These are phyloP conservation scores for Syzygium aromaticum DNA, from an alignment of 345 rosid genomes.

Conservation along the genomic window DNA sequence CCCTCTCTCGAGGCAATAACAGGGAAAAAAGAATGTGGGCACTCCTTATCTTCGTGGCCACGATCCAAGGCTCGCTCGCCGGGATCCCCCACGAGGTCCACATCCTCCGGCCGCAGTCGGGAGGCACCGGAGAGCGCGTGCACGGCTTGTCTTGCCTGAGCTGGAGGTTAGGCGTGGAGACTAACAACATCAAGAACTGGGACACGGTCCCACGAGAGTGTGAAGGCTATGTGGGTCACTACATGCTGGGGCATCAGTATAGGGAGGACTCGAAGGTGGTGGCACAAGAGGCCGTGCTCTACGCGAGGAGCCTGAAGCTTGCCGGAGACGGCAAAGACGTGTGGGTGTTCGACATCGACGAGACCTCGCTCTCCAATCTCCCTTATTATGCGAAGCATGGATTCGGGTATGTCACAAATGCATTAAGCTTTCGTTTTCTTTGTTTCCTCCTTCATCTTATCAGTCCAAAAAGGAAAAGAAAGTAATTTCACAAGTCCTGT, in stretches of 20 bases:
- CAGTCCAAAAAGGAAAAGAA: not conserved
- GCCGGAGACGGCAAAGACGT: conserved; percentile 21
- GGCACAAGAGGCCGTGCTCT: conserved; percentile 20
- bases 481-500: not conserved
- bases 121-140: conserved; percentile 2
- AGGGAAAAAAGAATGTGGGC: not conserved
- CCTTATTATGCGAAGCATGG: conserved; percentile 21
- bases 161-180: conserved; percentile 64
- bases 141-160: conserved; percentile 34
- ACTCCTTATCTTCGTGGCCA: conserved; percentile 4
- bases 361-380: conserved; percentile 32
- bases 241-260: conserved; percentile 42
- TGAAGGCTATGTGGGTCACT: conserved; percentile 38
- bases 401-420: conserved; percentile 18
- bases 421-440: not conserved
- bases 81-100: conserved; percentile 18
- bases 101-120: conserved; percentile 28
- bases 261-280: conserved; percentile 30
- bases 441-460: not conserved
- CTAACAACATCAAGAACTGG: conserved; percentile 41
- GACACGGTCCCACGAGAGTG: conserved; percentile 35
- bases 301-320: conserved; percentile 24
- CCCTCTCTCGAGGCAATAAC: not conserved
- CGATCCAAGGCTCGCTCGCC: not conserved
- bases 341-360: conserved; percentile 45